Percentiles rank a stretch among this genome's conserved stretches.
Evolutionary conservation across 345 rosid genomes (phyloP).

Genomic region (Eucalyptus fibrosa): DNA sequence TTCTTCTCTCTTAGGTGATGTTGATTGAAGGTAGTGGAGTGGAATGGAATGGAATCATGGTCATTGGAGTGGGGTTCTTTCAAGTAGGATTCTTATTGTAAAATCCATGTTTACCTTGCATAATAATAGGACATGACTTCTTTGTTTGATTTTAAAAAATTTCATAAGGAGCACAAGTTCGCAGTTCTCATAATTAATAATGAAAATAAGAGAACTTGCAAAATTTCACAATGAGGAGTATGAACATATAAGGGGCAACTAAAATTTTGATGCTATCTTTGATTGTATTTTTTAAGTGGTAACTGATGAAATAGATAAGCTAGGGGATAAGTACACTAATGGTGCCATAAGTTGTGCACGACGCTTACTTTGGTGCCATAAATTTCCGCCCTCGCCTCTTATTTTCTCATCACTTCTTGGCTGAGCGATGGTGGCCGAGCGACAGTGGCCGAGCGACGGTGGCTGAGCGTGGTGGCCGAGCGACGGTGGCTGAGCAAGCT

Average conservation of each 20-base stretch:
- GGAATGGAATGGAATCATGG: background rate
- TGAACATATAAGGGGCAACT: background rate
- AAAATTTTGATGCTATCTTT: background rate
- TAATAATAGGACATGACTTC: background rate
- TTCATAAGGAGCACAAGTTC: background rate
- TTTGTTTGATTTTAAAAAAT: background rate
- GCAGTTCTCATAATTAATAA: background rate
- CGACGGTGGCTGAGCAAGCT: no score
- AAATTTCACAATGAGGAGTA: background rate
- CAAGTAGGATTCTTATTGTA: background rate
- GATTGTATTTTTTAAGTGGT: background rate
- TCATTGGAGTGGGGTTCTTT: background rate
- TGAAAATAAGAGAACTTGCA: background rate
- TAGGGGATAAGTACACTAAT: background rate
- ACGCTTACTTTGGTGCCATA: no score
- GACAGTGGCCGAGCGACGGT: no score
- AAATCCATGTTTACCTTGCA: background rate
- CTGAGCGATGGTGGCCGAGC: no score
- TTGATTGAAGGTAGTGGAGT: background rate
- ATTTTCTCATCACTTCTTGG: no score
- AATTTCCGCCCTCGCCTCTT: no score
- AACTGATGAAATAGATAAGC: background rate
- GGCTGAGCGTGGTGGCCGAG: no score
- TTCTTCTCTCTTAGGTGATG: background rate
- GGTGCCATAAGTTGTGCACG: no score